Conservation (phyloP, 331 rosid genomes). For the Stylosanthes scabra region DNA sequence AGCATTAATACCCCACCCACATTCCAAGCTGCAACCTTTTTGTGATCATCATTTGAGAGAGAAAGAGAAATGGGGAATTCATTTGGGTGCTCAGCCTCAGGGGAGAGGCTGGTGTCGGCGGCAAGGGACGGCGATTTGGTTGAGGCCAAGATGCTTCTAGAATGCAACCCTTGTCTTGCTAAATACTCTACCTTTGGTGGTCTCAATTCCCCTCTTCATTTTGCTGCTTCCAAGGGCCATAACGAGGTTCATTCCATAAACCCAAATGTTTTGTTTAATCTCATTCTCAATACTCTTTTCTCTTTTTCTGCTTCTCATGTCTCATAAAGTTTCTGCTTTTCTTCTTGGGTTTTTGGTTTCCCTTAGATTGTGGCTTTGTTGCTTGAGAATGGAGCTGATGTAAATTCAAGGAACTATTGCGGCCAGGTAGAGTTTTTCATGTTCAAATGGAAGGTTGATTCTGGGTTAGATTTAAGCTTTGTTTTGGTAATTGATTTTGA, state of each 20-base stretch:
- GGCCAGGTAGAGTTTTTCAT: slow-evolving; percentile 76
- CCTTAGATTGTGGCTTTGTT: slow-evolving; percentile 82
- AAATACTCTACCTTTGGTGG: slow-evolving; percentile 97
- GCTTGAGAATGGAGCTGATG: slow-evolving; percentile 98
- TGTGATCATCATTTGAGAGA: slow-evolving; percentile 15
- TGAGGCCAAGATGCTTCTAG: slow-evolving; percentile 92
- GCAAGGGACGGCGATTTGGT: slow-evolving; percentile 97
- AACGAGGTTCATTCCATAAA: slow-evolving; percentile 66
- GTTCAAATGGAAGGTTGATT: slow-evolving; percentile 14
- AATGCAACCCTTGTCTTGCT: slow-evolving; percentile 89
- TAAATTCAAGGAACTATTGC: slow-evolving; percentile 90
- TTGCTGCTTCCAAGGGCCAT: slow-evolving; percentile 98
- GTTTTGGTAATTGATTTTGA: slow-evolving; percentile 27
- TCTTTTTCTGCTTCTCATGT: slow-evolving; percentile 25
- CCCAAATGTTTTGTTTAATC: not conserved
- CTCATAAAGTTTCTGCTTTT: not conserved
- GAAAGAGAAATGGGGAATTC: slow-evolving; percentile 81
- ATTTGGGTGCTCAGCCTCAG: slow-evolving; percentile 98
- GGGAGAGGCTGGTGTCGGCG: slow-evolving; percentile 96
- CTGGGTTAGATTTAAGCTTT: slow-evolving; percentile 21
- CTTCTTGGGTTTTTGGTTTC: not conserved
- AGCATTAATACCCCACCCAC: slow-evolving; percentile 8
- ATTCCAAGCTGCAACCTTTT: slow-evolving; percentile 19
- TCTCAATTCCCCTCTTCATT: slow-evolving; percentile 98
- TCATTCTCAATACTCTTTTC: not conserved